Conservation (phyloP, 352 stramenopile species). For the Phytophthora syringae region DNA sequence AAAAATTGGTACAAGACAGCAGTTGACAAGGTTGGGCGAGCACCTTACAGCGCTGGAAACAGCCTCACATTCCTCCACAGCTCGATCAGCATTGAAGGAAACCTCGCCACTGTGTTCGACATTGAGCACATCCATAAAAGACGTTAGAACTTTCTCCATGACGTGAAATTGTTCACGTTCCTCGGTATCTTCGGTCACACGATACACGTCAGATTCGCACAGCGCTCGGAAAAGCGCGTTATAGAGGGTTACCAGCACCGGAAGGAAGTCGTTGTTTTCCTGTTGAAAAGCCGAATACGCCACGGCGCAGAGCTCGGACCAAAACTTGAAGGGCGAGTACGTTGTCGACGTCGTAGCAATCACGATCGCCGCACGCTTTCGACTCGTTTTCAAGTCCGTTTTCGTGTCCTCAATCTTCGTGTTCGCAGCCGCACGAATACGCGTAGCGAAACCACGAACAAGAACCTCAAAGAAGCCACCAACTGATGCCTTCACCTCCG, state of each 20-base stretch:
- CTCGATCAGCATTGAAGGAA: conserved; percentile 19
- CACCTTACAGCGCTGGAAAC: conserved; percentile 71
- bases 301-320: conserved; percentile 81
- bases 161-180: conserved; percentile 80
- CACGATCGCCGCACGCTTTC: conserved; percentile 76
- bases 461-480: conserved; percentile 72
- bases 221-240: conserved; percentile 72
- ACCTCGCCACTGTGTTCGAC: conserved; percentile 16
- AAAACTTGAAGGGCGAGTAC: conserved; percentile 89
- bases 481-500: conserved; percentile 52
- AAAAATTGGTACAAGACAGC: conserved; percentile 68
- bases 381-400: conserved; percentile 72
- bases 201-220: conserved; percentile 79
- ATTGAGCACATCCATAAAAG: conserved; percentile 43
- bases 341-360: conserved; percentile 77
- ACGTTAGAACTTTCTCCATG: conserved; percentile 78
- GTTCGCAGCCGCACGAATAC: conserved; percentile 66
- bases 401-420: conserved; percentile 80
- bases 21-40: conserved; percentile 80
- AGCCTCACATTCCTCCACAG: conserved; percentile 48
- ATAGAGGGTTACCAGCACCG: conserved; percentile 56
- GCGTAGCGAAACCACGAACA: conserved; percentile 56
- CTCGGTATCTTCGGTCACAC: conserved; percentile 86
- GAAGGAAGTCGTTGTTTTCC: conserved; percentile 32
- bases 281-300: conserved; percentile 54